Base-by-base conservation (phyloP, 129 eudicot species). In the Escallonia herrerae region DNA sequence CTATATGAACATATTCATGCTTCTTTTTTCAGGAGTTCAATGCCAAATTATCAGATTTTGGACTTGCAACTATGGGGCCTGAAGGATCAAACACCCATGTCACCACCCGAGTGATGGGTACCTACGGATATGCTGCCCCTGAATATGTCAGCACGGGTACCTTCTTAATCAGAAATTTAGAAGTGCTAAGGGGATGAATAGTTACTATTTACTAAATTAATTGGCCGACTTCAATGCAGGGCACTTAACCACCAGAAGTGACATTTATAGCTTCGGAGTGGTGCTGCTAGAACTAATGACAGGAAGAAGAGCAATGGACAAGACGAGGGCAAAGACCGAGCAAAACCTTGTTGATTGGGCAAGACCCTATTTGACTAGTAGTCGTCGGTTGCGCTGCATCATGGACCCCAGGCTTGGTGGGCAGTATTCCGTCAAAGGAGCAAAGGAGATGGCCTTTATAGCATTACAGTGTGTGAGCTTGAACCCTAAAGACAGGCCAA, bases 181-280 rank as follows among this genome's bases (percentile, higher is more conserved):
- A 45, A 45, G 49, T 45, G 6, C 49, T 51, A 51, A 51, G 22
- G 5, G n/a, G 56, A 6, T 15, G 12, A 51, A 4, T 13, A 51
- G 56, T 51, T 10, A 44, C 15, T 22, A 4, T 6, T 1, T 14
- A 2, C 2, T 0, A 1, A 43, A 61, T 8, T 22, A 1, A 22
- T 22, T 1, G 33, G 1, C 33, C 33, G 33, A 22, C 33, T 22
- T 22, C 33, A 8, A 58, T 74, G 69, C 63, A 93, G 98, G 98
- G 14, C 99, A 94, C 62, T 77, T 94, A 68, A 89, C 95, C 47
- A 89, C 95, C 7, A 94, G 76, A 67, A 94, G 97, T 60, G 97
- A 94, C 62, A 83, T 94, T 48, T 94, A 94, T 67, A 89, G 97
- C 51, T 94, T 86, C 40, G 99, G 99, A 14, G 97, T 94, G 4